Percentiles rank a stretch among this genome's conserved stretches.
phyloP scores from a whole-genome alignment of 192 early-diverging fungal species.

The Coemansia sp. region DNA sequence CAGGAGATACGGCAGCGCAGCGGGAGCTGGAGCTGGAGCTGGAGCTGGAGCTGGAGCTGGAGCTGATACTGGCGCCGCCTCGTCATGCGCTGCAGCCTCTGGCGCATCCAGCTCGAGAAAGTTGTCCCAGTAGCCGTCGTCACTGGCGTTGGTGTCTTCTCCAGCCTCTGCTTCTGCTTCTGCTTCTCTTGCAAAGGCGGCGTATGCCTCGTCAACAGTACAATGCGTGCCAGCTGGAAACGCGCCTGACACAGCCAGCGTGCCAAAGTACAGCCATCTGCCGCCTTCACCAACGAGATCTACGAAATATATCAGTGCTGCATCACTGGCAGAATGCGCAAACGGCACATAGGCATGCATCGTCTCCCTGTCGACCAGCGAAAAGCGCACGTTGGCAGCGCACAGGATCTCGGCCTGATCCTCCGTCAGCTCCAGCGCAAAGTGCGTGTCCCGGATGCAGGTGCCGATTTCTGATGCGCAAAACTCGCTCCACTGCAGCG shows the following conservation, averaged over 20 bases:
- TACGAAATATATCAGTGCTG: constrained; percentile 1
- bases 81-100: neutral
- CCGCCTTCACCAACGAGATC: constrained; percentile 27
- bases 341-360: constrained; percentile 34
- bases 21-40: neutral
- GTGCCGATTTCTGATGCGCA: constrained; percentile 16
- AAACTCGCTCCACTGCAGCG: constrained; percentile 19
- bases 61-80: neutral
- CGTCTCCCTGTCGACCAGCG: constrained; percentile 2
- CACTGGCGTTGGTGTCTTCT: neutral
- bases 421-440: constrained; percentile 41
- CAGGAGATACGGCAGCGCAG: constrained; percentile 19
- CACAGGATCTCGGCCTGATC: constrained; percentile 31
- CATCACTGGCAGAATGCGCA: neutral
- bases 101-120: constrained; percentile 17
- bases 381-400: constrained; percentile 15
- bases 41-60: neutral
- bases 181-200: neutral
- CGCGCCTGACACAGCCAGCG: neutral
- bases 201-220: constrained; percentile 1
- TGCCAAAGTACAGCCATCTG: constrained; percentile 37
- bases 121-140: constrained; percentile 39
- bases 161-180: neutral
- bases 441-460: constrained; percentile 35
- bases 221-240: neutral